A percentile compares a stretch with the other conserved stretches of the same genome.
Evolutionary conservation across 305 asterid species (phyloP).

Genomic region (Fraxinus nigra): DNA sequence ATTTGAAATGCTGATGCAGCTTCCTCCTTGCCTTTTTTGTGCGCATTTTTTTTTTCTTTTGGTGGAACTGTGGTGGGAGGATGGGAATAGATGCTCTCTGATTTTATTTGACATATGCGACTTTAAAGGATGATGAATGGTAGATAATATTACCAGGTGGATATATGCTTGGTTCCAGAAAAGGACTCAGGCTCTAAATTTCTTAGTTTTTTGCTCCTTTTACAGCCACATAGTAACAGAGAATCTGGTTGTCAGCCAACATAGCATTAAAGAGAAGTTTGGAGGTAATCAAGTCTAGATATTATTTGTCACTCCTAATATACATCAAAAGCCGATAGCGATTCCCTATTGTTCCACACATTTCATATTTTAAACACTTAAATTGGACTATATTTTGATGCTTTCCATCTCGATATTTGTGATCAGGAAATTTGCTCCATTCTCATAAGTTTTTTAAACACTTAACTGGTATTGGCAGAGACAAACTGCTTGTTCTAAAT

Average conservation of each 20-base stretch:
- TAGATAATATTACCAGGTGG: neutral
- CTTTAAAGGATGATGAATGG: neutral
- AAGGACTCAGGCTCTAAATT: neutral
- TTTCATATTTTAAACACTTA: conserved; percentile 15
- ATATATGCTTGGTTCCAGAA: neutral
- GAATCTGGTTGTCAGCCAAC: neutral
- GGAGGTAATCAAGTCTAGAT: conserved; percentile 14
- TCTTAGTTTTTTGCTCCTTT: neutral
- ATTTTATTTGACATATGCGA: neutral
- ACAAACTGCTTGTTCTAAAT: conserved; percentile 12
- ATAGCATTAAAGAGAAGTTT: neutral
- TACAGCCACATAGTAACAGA: neutral
- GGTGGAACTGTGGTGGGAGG: neutral
- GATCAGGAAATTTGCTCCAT: conserved; percentile 12
- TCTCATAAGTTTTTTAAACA: conserved; percentile 21
- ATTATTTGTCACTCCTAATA: conserved; percentile 12
- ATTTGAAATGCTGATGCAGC: neutral
- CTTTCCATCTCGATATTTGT: conserved; percentile 18
- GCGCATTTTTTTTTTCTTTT: neutral
- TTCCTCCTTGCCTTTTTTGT: neutral
- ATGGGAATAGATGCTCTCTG: neutral
- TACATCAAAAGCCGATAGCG: conserved; percentile 13
- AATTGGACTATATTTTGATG: conserved; percentile 6
- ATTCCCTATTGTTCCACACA: conserved; percentile 9
- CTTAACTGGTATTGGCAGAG: conserved; percentile 17